Percentiles rank a stretch among this genome's conserved stretches.
phyloP scores from a whole-genome alignment of 148 eudicot species.

The Nepenthes gracilis region DNA sequence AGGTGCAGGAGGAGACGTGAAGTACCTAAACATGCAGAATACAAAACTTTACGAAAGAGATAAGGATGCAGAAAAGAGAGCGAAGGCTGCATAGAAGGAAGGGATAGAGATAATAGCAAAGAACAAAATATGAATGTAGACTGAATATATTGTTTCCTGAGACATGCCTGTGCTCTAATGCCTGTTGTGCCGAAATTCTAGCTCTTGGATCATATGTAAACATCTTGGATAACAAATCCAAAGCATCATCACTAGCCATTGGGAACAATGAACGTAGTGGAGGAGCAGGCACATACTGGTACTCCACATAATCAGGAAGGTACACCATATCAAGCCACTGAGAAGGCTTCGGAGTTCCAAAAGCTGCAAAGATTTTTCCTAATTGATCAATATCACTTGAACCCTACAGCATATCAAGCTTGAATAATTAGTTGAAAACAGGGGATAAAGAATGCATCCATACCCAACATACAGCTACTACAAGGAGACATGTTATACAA shows the following conservation, averaged over 20 bases:
- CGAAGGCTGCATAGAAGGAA: not conserved
- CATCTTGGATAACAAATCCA: conserved; percentile 91
- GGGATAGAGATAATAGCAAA: not conserved
- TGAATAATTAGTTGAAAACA: conserved; percentile 4
- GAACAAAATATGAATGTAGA: not conserved
- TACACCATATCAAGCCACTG: conserved; percentile 92
- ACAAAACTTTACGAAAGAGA: not conserved
- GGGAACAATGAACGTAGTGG: conserved; percentile 78
- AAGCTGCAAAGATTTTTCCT: conserved; percentile 92
- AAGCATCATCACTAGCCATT: conserved; percentile 89
- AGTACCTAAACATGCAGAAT: conserved; percentile 38
- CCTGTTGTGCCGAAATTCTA: conserved; percentile 83
- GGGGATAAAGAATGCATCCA: not conserved
- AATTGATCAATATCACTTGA: conserved; percentile 96
- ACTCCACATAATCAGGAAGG: conserved; percentile 95
- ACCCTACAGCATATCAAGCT: conserved; percentile 39
- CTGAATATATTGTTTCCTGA: conserved; percentile 1
- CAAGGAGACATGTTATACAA: not conserved
- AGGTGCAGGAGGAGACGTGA: conserved; percentile 74
- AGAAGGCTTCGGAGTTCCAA: conserved; percentile 85
- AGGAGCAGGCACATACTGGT: conserved; percentile 72
- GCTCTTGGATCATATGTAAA: conserved; percentile 82
- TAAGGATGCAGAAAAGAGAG: not conserved
- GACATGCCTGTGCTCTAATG: conserved; percentile 79
- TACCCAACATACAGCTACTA: not conserved